Conservation (phyloP, 495 filamentous ascomycete species). For the Sordaria brevicollis region DNA sequence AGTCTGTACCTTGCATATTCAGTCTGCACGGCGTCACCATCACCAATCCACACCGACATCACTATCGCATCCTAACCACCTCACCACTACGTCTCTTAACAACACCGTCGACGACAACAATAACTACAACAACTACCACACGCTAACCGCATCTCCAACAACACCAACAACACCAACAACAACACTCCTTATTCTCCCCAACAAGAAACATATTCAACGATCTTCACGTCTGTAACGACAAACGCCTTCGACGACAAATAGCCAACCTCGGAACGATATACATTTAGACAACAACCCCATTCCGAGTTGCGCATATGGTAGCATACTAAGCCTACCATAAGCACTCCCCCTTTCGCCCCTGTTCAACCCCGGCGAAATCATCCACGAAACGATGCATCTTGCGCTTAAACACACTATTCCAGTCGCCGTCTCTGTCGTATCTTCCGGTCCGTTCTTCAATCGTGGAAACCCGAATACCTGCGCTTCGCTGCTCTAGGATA, state of each 20-base stretch:
- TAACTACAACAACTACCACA: constrained; percentile 3
- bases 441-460: constrained; percentile 41
- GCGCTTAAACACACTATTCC: constrained; percentile 34
- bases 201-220: not conserved
- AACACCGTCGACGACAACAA: not conserved
- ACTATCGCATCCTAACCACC: constrained; percentile 3
- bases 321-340: constrained; percentile 28
- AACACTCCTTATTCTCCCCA: constrained; percentile 1
- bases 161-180: not conserved
- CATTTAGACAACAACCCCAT: not conserved
- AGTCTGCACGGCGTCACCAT: constrained; percentile 5
- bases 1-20: constrained; percentile 11
- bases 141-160: not conserved
- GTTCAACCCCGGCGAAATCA: constrained; percentile 22
- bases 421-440: constrained; percentile 49
- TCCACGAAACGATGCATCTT: constrained; percentile 41
- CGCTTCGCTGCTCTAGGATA: constrained; percentile 32
- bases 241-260: not conserved
- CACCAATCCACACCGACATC: not conserved
- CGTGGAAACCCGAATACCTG: constrained; percentile 36
- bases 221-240: not conserved
- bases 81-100: constrained; percentile 9
- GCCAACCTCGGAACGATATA: not conserved
- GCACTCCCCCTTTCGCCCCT: constrained; percentile 15
- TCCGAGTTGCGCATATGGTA: constrained; percentile 22